Evolutionary conservation across 139 green algal genomes (phyloP).

Genomic region (Deuterostichococcus epilithicus): DNA sequence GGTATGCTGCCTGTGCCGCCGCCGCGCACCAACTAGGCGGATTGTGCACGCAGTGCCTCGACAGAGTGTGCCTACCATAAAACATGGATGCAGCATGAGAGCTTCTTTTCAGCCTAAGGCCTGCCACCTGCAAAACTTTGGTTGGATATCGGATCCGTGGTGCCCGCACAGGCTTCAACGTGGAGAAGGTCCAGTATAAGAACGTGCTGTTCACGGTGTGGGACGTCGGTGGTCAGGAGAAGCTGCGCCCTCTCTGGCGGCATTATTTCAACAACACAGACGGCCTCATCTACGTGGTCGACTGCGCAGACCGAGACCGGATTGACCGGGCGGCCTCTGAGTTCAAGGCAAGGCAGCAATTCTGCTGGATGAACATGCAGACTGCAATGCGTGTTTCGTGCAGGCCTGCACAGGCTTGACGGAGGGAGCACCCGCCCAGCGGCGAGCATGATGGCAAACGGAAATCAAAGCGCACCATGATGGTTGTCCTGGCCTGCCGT

Average conservation of each 20-base stretch:
- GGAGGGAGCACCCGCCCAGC: neutral
- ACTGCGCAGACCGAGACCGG: slow-evolving; percentile 91
- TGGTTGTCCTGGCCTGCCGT: slow-evolving; percentile 3
- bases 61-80: no score
- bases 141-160: no score
- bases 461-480: no score
- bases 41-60: no score
- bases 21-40: no score
- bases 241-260: slow-evolving; percentile 91
- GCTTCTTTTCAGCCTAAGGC: no score
- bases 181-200: slow-evolving; percentile 96
- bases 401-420: no score
- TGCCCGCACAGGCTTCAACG: slow-evolving; percentile 83
- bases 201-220: slow-evolving; percentile 95
- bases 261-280: slow-evolving; percentile 99
- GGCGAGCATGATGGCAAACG: no score
- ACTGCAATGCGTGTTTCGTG: slow-evolving; percentile 1
- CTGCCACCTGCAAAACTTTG: no score
- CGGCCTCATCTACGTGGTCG: slow-evolving; percentile 98
- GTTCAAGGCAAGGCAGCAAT: slow-evolving; percentile 65
- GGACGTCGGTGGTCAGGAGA: slow-evolving; percentile 96
- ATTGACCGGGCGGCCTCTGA: slow-evolving; percentile 71
- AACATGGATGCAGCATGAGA: no score
- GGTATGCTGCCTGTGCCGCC: slow-evolving; percentile 52
- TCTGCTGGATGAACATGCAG: neutral